These are phyloP conservation scores for Parasarocladium wereldwijsianum DNA, from an alignment of 2,329 filamentous ascomycete genomes.

Conservation along the genomic window DNA sequence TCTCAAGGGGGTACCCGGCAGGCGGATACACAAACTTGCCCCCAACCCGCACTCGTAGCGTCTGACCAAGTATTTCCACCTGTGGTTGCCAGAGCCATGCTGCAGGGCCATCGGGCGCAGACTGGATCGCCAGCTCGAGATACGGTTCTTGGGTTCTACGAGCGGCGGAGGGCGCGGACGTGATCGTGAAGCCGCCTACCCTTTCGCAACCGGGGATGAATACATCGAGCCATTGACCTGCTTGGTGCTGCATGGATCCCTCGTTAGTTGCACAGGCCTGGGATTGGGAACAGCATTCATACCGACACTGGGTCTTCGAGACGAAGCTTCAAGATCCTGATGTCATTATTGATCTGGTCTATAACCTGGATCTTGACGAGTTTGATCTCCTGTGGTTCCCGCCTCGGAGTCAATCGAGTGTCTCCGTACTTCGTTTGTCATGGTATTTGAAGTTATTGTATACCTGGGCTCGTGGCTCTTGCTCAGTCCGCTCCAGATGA, in stretches of 20 bases:
- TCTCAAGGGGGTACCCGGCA: conserved; percentile 23
- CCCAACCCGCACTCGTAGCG: conserved; percentile 56
- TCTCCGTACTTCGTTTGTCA: not conserved
- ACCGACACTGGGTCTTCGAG: conserved; percentile 35
- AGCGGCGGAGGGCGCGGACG: conserved; percentile 51
- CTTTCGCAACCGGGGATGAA: conserved; percentile 54
- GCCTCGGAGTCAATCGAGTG: not conserved
- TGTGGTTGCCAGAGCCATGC: conserved; percentile 57
- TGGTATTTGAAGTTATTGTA: not conserved
- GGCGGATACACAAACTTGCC: conserved; percentile 74
- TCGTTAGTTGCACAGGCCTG: not conserved
- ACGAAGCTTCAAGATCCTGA: conserved; percentile 53
- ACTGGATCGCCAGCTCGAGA: conserved; percentile 67
- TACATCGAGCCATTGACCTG: conserved; percentile 83
- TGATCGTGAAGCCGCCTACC: conserved; percentile 80
- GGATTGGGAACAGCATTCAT: conserved; percentile 7
- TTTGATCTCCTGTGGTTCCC: conserved; percentile 45
- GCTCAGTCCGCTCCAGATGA: conserved; percentile 60
- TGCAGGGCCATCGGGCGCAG: conserved; percentile 56
- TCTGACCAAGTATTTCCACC: conserved; percentile 39
- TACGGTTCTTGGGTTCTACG: conserved; percentile 28
- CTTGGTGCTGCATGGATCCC: conserved; percentile 41
- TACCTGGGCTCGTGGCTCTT: conserved; percentile 54
- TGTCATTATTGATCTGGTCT: conserved; percentile 49
- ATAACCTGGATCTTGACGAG: conserved; percentile 45